phyloP scores from a whole-genome alignment of 176 grass and related monocot species.

The Cenchrus purpureus region DNA sequence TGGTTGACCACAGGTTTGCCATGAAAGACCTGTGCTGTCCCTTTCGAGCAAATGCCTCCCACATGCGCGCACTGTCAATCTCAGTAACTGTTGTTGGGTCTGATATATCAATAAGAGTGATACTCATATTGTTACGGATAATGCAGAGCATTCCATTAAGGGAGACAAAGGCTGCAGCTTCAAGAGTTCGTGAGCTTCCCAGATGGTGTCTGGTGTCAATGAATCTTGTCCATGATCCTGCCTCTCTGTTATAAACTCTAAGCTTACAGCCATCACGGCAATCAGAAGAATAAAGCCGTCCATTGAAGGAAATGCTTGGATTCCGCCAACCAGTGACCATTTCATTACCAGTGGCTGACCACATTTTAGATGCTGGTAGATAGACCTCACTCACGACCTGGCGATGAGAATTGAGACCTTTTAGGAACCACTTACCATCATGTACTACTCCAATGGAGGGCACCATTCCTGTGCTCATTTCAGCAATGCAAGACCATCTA shows the following conservation, averaged over 20 bases:
- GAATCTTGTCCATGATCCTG: constrained; percentile 72
- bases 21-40: constrained; percentile 79
- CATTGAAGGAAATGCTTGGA: constrained; percentile 71
- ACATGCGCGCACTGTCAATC: constrained; percentile 58
- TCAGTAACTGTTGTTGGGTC: constrained; percentile 54
- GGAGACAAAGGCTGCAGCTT: constrained; percentile 73
- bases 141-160: constrained; percentile 79
- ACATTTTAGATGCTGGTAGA: constrained; percentile 61
- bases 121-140: constrained; percentile 89
- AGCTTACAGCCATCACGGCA: constrained; percentile 92
- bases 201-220: constrained; percentile 78
- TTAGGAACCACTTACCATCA: constrained; percentile 91
- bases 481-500: constrained; percentile 75
- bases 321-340: constrained; percentile 76
- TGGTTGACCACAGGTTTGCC: constrained; percentile 70
- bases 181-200: constrained; percentile 64
- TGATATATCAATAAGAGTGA: constrained; percentile 72
- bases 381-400: constrained; percentile 78
- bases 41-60: constrained; percentile 67
- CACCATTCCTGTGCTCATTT: constrained; percentile 88
- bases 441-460: constrained; percentile 87
- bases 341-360: constrained; percentile 61
- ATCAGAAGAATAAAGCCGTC: constrained; percentile 66
- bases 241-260: constrained; percentile 67
- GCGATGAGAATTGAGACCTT: constrained; percentile 75